A percentile compares a stretch with the other conserved stretches of the same genome.
Conservation (phyloP, 169 alveolate genomes). For the Plasmodium relictum region DNA sequence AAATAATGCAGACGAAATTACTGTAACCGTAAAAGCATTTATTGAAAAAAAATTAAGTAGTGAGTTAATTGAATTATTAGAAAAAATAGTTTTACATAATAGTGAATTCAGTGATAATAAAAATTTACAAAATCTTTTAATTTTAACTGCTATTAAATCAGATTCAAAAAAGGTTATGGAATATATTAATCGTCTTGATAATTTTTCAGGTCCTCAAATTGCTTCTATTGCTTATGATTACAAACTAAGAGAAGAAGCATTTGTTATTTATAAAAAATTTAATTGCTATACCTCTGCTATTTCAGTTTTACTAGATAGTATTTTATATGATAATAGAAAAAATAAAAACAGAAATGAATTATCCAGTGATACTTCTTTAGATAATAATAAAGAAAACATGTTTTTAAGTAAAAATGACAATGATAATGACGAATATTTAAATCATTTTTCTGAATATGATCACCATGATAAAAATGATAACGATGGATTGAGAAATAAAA, state of each 20-base stretch:
- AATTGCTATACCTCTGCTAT: conserved; percentile 95
- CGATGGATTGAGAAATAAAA: neutral
- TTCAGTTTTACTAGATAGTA: conserved; percentile 92
- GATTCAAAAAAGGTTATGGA: conserved; percentile 84
- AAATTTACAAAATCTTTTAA: conserved; percentile 90
- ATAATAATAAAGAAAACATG: conserved; percentile 8
- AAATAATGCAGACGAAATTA: conserved; percentile 96
- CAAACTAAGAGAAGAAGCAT: conserved; percentile 93
- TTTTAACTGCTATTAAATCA: conserved; percentile 85
- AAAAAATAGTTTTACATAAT: conserved; percentile 81
- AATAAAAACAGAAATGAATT: conserved; percentile 2
- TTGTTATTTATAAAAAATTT: conserved; percentile 93
- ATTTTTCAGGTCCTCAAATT: conserved; percentile 97
- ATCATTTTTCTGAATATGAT: conserved; percentile 1
- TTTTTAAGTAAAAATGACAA: neutral
- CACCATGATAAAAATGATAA: conserved; percentile 9
- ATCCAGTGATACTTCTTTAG: neutral
- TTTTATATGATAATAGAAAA: conserved; percentile 28
- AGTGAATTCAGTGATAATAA: conserved; percentile 97
- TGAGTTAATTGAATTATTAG: conserved; percentile 94
- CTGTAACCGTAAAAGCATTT: conserved; percentile 98
- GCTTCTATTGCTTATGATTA: conserved; percentile 93
- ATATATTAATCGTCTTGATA: conserved; percentile 97
- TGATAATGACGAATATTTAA: conserved; percentile 18
- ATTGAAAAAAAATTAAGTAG: conserved; percentile 97